Percentiles rank a stretch among this genome's conserved stretches.
Conservation (phyloP, 345 rosid genomes). For the Gossypium herbaceum region DNA sequence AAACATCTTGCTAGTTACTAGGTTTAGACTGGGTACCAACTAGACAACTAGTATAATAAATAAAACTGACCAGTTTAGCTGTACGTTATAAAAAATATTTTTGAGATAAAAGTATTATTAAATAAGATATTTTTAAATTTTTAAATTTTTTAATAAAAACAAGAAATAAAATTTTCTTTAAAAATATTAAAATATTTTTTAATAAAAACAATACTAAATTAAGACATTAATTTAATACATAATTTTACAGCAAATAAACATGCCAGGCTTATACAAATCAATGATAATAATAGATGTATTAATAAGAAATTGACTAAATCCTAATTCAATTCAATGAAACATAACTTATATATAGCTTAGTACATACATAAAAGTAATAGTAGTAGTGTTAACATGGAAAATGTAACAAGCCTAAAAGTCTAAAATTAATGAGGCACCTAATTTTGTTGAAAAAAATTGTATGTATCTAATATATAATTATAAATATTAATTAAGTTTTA, state of each 20-base stretch:
- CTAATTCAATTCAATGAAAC: not conserved
- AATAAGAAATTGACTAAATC: not conserved
- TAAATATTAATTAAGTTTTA: too few relatives aligned
- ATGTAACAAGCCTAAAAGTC: not conserved
- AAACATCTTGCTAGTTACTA: not conserved
- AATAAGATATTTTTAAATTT: too few relatives aligned
- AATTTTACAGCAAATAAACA: too few relatives aligned
- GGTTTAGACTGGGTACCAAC: not conserved
- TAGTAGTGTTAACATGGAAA: not conserved
- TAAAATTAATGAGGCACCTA: not conserved
- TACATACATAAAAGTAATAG: not conserved
- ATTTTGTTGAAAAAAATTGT: not conserved
- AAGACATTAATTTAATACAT: not conserved
- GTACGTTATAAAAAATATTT: too few relatives aligned
- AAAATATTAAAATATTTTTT: too few relatives aligned
- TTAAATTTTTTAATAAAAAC: too few relatives aligned
- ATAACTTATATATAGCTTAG: not conserved
- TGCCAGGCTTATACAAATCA: too few relatives aligned
- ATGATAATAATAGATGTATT: too few relatives aligned
- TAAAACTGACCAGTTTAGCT: too few relatives aligned
- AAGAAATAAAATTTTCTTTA: too few relatives aligned
- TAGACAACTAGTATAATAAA: not conserved
- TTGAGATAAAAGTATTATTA: too few relatives aligned
- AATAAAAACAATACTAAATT: too few relatives aligned
- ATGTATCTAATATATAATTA: not conserved